These are phyloP conservation scores for Aspergillus tamarii DNA, from an alignment of 2,329 filamentous ascomycete species.

Conservation along the genomic window DNA sequence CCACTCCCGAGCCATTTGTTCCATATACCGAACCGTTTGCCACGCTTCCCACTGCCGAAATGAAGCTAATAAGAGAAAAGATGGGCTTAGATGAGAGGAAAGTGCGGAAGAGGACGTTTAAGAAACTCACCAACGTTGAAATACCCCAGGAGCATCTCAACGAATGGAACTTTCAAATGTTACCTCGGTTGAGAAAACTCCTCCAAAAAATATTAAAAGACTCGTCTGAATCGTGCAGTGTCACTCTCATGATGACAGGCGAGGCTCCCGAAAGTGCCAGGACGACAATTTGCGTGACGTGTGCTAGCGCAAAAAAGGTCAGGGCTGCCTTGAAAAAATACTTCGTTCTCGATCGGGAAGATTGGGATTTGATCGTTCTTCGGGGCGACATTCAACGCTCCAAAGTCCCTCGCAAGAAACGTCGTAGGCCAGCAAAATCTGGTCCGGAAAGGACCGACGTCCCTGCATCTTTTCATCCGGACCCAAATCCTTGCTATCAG, in stretches of 20 bases:
- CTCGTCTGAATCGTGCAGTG: slow-evolving; percentile 63
- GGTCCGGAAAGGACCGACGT: slow-evolving; percentile 30
- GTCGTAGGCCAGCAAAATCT: slow-evolving; percentile 40
- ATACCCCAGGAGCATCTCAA: slow-evolving; percentile 60
- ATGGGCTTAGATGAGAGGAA: slow-evolving; percentile 31
- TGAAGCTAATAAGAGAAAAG: slow-evolving; percentile 29
- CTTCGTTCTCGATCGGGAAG: slow-evolving; percentile 58
- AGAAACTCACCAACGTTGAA: slow-evolving; percentile 52
- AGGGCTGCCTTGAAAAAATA: slow-evolving; percentile 61
- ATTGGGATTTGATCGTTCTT: slow-evolving; percentile 64
- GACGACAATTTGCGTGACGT: slow-evolving; percentile 67
- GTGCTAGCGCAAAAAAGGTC: slow-evolving; percentile 61
- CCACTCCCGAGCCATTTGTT: slow-evolving; percentile 16
- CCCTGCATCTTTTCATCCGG: slow-evolving; percentile 31
- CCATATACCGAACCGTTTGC: slow-evolving; percentile 24
- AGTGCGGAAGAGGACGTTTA: slow-evolving; percentile 44
- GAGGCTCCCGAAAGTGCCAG: slow-evolving; percentile 59
- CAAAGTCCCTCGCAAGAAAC: slow-evolving; percentile 51
- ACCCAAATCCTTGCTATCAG: slow-evolving; percentile 75
- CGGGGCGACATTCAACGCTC: slow-evolving; percentile 61
- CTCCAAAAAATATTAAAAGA: slow-evolving; percentile 62
- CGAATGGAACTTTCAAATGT: slow-evolving; percentile 62
- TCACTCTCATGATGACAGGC: slow-evolving; percentile 63
- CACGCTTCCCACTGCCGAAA: slow-evolving; percentile 26
- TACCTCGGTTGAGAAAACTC: slow-evolving; percentile 61